Percentiles rank a stretch among this genome's conserved stretches.
Evolutionary conservation across 2,329 filamentous ascomycete genomes (phyloP).

Genomic region (Volutella citrinella): DNA sequence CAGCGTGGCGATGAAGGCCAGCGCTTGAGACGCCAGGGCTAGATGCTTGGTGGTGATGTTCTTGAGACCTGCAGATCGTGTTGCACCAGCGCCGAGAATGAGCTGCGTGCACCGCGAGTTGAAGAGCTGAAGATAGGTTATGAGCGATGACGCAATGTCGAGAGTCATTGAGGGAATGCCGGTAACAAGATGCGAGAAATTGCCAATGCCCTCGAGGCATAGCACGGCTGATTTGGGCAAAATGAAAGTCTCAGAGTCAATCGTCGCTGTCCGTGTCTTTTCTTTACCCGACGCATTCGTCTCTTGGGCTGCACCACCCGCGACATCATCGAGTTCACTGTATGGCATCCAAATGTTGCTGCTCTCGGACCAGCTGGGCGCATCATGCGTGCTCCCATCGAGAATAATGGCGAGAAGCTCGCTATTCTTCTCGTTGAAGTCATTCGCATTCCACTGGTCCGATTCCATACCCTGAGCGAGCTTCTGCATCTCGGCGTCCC

Average conservation of each 20-base stretch:
- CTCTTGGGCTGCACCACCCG: constrained; percentile 34
- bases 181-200: constrained; percentile 78
- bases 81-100: constrained; percentile 92
- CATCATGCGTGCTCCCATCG: constrained; percentile 68
- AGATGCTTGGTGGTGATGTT: constrained; percentile 97
- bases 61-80: constrained; percentile 80
- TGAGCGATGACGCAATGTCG: constrained; percentile 74
- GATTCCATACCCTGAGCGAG: constrained; percentile 75
- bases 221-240: constrained; percentile 80
- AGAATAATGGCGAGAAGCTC: constrained; percentile 63
- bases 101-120: constrained; percentile 96
- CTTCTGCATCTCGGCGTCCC: constrained; percentile 69
- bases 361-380: constrained; percentile 61
- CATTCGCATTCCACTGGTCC: constrained; percentile 75
- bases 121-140: constrained; percentile 88
- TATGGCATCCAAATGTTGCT: constrained; percentile 57
- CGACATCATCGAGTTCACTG: constrained; percentile 34
- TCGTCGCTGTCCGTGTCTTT: constrained; percentile 67
- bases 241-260: constrained; percentile 83
- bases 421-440: constrained; percentile 64
- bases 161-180: constrained; percentile 86
- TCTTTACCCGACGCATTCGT: constrained; percentile 54
- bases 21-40: constrained; percentile 82
- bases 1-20: constrained; percentile 82
- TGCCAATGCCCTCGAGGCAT: constrained; percentile 76